These are phyloP conservation scores for Aspergillus bertholletiae DNA, from an alignment of 495 filamentous ascomycete genomes.

Conservation along the genomic window DNA sequence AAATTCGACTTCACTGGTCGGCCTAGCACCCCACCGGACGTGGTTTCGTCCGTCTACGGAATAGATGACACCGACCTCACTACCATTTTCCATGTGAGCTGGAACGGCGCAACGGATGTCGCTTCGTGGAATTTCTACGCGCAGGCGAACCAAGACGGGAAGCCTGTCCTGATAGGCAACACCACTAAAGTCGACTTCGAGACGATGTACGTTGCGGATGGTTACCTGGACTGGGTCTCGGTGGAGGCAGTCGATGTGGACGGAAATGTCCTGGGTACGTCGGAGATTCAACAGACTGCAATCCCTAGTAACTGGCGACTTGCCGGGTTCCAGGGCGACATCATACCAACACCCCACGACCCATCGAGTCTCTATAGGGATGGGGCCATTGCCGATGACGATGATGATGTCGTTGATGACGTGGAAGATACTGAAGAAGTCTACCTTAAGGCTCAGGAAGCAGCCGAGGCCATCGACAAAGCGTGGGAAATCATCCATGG, in stretches of 20 bases:
- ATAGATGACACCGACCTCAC: conserved; percentile 1
- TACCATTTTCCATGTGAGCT: conserved; percentile 27
- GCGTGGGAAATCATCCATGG: conserved; percentile 36
- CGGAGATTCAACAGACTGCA: not conserved
- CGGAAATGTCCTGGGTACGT: conserved; percentile 8
- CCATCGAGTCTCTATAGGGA: conserved; percentile 25
- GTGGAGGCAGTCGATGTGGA: conserved; percentile 44
- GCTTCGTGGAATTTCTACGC: conserved; percentile 30
- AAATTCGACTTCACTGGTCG: conserved; percentile 20
- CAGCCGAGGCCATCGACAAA: conserved; percentile 28
- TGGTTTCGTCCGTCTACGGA: conserved; percentile 13
- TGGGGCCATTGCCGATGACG: conserved; percentile 9
- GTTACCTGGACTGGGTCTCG: conserved; percentile 36
- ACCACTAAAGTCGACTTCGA: conserved; percentile 26
- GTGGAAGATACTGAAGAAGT: conserved; percentile 10
- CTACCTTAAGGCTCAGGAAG: conserved; percentile 27
- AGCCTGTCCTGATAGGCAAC: conserved; percentile 21
- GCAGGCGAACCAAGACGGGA: conserved; percentile 20
- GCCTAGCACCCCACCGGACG: conserved; percentile 20
- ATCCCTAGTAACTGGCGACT: conserved; percentile 4
- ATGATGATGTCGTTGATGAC: conserved; percentile 14
- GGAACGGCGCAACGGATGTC: conserved; percentile 40
- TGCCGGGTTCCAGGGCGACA: not conserved
- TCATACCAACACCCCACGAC: conserved; percentile 29
- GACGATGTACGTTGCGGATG: conserved; percentile 27